Evolutionary conservation across 768 basidiomycete species (phyloP).

Genomic region (Boletus edulis): DNA sequence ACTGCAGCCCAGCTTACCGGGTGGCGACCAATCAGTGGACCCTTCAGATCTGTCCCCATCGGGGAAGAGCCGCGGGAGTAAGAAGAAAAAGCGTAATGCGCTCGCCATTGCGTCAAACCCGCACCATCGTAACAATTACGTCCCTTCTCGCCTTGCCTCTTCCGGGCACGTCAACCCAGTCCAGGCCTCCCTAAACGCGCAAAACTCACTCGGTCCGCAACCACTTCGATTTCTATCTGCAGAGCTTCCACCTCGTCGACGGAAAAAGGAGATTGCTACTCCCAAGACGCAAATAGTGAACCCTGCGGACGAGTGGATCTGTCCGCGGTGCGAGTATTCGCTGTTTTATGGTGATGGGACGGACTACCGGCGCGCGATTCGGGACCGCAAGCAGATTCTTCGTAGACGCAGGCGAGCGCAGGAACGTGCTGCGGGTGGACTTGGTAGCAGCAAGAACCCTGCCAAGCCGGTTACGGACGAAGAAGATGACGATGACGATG

Average conservation of each 20-base stretch:
- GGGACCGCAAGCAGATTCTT: constrained; percentile 77
- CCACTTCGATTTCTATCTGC: constrained; percentile 68
- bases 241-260: constrained; percentile 54
- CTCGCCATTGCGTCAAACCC: constrained; percentile 93
- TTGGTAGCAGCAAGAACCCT: constrained; percentile 22
- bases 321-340: constrained; percentile 90
- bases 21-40: constrained; percentile 37
- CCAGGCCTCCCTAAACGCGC: constrained; percentile 42
- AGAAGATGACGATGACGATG: constrained; percentile 23
- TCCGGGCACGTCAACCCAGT: constrained; percentile 38
- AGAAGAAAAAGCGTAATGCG: constrained; percentile 94
- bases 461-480: constrained; percentile 21
- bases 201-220: constrained; percentile 54
- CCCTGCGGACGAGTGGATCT: constrained; percentile 88
- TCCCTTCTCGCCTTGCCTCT: constrained; percentile 76
- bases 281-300: constrained; percentile 42
- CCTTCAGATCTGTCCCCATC: constrained; percentile 37
- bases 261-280: constrained; percentile 27
- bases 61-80: constrained; percentile 37
- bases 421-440: constrained; percentile 54
- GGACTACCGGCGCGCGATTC: constrained; percentile 61
- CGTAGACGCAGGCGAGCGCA: constrained; percentile 65
- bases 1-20: constrained; percentile 31
- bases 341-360: constrained; percentile 86
- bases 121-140: constrained; percentile 92